Percentiles rank a stretch among this genome's conserved stretches.
Evolutionary conservation across 257 asterid genomes (phyloP).

Genomic region (Cinchona pubescens): DNA sequence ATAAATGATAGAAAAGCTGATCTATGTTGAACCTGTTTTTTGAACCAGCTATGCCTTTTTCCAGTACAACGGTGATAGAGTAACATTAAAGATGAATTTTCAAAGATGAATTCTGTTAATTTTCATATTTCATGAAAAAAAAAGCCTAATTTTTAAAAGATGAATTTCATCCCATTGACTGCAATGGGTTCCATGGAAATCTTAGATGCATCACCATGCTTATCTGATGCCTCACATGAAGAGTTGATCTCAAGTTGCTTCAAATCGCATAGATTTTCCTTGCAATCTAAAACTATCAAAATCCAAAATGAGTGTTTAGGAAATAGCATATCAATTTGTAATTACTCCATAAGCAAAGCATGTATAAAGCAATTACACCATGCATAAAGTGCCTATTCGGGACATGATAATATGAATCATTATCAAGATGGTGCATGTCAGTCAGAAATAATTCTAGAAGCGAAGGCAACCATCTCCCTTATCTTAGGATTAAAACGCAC

Average conservation of each 20-base stretch:
- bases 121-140: no score
- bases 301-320: slow-evolving; percentile 23
- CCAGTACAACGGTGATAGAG: no score
- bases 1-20: no score
- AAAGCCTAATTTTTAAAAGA: no score
- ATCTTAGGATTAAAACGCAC: background rate
- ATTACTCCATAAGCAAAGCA: slow-evolving; percentile 4
- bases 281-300: slow-evolving; percentile 42
- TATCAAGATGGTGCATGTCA: background rate
- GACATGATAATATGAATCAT: background rate
- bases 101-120: no score
- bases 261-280: slow-evolving; percentile 39
- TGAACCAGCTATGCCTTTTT: no score
- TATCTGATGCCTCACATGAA: slow-evolving; percentile 33
- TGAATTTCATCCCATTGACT: slow-evolving; percentile 35
- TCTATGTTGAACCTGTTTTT: no score
- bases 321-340: background rate
- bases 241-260: slow-evolving; percentile 35
- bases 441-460: background rate
- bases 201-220: slow-evolving; percentile 25
- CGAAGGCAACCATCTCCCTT: slow-evolving; percentile 1
- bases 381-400: background rate
- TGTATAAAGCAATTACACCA: background rate
- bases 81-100: no score
- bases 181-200: slow-evolving; percentile 28